These are phyloP conservation scores for Talaromyces albobiverticillius DNA, from an alignment of 2,329 filamentous ascomycete genomes.

Conservation along the genomic window DNA sequence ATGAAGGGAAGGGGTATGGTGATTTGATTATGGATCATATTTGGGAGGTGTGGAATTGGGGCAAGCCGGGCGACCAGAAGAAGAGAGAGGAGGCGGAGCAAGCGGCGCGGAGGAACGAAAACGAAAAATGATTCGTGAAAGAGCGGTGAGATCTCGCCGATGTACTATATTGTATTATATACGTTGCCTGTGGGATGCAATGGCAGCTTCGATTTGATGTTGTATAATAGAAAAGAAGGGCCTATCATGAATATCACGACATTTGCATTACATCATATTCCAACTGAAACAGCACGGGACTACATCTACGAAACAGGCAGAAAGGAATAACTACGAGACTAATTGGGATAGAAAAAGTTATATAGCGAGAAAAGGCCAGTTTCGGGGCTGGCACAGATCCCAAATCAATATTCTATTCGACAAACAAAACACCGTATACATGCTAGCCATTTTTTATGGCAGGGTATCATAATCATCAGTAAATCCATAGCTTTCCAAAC, in stretches of 20 bases:
- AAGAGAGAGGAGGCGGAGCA: conserved; percentile 16
- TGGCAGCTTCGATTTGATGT: neutral
- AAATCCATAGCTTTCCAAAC: neutral
- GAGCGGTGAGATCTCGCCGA: too few species aligned
- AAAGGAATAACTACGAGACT: neutral
- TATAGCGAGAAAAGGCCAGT: neutral
- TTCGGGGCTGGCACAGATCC: conserved; percentile 2
- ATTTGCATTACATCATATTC: neutral
- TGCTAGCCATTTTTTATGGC: neutral
- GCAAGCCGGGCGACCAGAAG: conserved; percentile 21
- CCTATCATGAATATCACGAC: neutral
- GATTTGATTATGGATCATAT: conserved; percentile 47
- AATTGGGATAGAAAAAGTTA: neutral
- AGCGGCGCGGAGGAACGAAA: neutral
- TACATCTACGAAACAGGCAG: too few species aligned
- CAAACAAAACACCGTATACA: neutral
- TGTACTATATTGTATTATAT: neutral
- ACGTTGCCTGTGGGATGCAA: neutral
- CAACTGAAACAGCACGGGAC: too few species aligned
- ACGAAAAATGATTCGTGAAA: too few species aligned
- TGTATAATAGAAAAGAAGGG: neutral
- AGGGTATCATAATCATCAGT: neutral
- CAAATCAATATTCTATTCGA: neutral
- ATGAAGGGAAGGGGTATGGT: conserved; percentile 43
- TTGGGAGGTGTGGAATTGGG: conserved; percentile 46